Conservation (phyloP, 177 flowering plant species). For the Tripterygium wilfordii region DNA sequence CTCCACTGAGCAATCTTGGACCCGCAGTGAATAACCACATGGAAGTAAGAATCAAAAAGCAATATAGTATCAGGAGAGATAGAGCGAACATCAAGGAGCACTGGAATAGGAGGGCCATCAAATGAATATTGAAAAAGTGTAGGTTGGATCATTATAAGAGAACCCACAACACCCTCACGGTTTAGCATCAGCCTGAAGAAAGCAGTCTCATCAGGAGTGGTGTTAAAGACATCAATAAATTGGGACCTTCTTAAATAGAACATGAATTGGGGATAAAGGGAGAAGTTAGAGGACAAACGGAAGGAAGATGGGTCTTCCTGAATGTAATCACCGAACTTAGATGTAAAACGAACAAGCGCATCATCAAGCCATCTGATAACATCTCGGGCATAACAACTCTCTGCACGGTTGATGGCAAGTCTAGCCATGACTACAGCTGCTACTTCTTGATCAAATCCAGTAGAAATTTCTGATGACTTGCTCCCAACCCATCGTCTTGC, state of each 20-base stretch:
- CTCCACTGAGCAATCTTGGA: constrained; percentile 86
- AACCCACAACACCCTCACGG: constrained; percentile 80
- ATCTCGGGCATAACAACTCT: constrained; percentile 52
- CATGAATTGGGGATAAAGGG: constrained; percentile 91
- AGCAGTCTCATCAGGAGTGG: constrained; percentile 88
- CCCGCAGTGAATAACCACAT: constrained; percentile 82
- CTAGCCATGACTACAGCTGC: constrained; percentile 92
- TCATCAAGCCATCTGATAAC: constrained; percentile 86
- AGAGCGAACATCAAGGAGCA: constrained; percentile 73
- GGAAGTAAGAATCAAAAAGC: constrained; percentile 84
- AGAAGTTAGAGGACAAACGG: constrained; percentile 68
- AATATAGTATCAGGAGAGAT: constrained; percentile 74
- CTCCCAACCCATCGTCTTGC: constrained; percentile 86
- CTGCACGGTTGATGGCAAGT: constrained; percentile 68
- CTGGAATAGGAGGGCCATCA: constrained; percentile 87
- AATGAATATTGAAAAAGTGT: constrained; percentile 80
- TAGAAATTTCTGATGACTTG: constrained; percentile 61
- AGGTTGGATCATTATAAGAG: constrained; percentile 88
- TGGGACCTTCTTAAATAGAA: constrained; percentile 88
- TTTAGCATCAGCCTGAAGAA: constrained; percentile 70
- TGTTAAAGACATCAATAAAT: constrained; percentile 80
- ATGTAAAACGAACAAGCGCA: constrained; percentile 51
- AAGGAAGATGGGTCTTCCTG: constrained; percentile 85
- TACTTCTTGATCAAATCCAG: constrained; percentile 95
- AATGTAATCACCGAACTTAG: constrained; percentile 87